Conservation (phyloP, 2,329 filamentous ascomycete species). For the Aspergillus bombycis region DNA sequence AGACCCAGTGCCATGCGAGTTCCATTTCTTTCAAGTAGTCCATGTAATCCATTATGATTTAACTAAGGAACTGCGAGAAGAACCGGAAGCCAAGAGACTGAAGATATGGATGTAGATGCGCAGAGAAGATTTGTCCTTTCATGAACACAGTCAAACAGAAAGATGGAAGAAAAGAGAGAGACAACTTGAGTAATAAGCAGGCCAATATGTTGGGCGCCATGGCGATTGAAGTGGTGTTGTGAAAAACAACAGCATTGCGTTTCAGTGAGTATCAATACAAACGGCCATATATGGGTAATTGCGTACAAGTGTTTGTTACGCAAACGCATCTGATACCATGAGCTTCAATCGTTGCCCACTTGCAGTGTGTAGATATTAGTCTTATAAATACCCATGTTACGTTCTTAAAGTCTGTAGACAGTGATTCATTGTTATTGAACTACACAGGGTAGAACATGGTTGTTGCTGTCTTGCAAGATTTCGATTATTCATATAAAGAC, state of each 20-base stretch:
- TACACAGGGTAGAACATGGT: not conserved
- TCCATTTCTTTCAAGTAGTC: not conserved
- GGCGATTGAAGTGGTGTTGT: not conserved
- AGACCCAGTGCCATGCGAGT: not conserved
- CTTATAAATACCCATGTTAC: not conserved
- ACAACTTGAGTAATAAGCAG: not conserved
- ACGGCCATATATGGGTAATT: not conserved
- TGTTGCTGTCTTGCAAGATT: not conserved
- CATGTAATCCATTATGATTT: not conserved
- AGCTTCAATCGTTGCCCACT: not conserved
- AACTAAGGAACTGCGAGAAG: not conserved
- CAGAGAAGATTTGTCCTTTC: not conserved
- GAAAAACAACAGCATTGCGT: not conserved
- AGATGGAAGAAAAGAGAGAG: not conserved
- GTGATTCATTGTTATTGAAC: not conserved
- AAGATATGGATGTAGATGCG: not conserved
- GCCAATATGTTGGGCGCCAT: not conserved
- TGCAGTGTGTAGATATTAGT: not conserved
- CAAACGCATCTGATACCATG: not conserved
- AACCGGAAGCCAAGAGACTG: not conserved
- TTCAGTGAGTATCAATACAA: not conserved
- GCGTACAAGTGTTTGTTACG: not conserved
- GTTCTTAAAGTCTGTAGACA: not conserved
- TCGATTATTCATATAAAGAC: slow-evolving; percentile 4
- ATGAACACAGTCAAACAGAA: not conserved